phyloP scores from a whole-genome alignment of 1,284 basidiomycete genomes.

The Cutaneotrichosporon sp. region DNA sequence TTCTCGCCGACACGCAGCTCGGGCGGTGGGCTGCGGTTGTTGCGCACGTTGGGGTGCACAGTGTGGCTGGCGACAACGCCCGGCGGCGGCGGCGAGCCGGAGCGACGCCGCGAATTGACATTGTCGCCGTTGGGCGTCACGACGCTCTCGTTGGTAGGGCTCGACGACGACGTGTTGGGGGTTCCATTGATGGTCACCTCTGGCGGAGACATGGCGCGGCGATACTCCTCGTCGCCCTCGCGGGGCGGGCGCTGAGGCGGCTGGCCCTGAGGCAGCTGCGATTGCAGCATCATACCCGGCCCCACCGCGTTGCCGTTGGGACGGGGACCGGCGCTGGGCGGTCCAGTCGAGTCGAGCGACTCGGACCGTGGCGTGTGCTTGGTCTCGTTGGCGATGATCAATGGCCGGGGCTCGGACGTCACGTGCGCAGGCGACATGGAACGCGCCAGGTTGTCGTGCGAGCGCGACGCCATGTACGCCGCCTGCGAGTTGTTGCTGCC shows the following conservation, averaged over 20 bases:
- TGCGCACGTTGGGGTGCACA: constrained; percentile 20
- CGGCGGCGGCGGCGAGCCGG: not conserved
- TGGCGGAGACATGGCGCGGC: constrained; percentile 43
- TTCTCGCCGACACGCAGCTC: constrained; percentile 31
- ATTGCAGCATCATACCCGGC: not conserved
- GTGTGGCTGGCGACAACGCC: constrained; percentile 13
- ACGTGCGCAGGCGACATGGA: constrained; percentile 27
- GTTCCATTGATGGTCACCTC: constrained; percentile 5
- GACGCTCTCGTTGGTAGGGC: constrained; percentile 11
- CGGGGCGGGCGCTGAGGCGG: constrained; percentile 58
- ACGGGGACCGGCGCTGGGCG: constrained; percentile 54
- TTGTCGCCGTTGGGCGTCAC: constrained; percentile 20
- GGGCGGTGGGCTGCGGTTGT: constrained; percentile 37
- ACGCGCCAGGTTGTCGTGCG: constrained; percentile 30
- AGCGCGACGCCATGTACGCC: constrained; percentile 19
- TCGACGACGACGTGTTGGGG: constrained; percentile 7
- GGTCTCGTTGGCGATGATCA: constrained; percentile 21
- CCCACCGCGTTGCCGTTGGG: constrained; percentile 61
- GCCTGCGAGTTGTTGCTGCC: not conserved
- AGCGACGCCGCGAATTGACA: constrained; percentile 23
- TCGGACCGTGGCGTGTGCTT: constrained; percentile 13
- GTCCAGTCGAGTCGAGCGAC: constrained; percentile 13
- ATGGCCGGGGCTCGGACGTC: constrained; percentile 14
- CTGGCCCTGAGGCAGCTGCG: constrained; percentile 43
- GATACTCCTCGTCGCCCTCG: constrained; percentile 59